Evolutionary conservation across 768 basidiomycete genomes (phyloP).

Genomic region (Agrocybe pediades): DNA sequence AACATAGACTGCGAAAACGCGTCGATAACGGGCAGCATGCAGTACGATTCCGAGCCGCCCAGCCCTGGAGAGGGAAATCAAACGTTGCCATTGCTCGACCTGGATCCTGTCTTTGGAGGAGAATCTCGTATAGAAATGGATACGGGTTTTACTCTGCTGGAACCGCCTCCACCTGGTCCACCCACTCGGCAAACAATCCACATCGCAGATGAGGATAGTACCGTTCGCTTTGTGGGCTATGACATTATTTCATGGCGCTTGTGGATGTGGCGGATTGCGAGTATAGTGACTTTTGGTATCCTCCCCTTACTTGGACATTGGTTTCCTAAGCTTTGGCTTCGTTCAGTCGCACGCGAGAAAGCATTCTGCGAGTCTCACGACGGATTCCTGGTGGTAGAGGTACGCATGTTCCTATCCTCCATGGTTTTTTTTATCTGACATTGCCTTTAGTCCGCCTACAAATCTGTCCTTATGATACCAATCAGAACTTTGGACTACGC

Average conservation of each 20-base stretch:
- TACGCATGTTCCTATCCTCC: constrained; percentile 36
- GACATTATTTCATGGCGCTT: constrained; percentile 64
- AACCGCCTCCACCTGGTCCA: constrained; percentile 78
- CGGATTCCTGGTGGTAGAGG: constrained; percentile 90
- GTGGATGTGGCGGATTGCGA: constrained; percentile 70
- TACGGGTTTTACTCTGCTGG: constrained; percentile 55
- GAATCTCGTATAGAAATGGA: constrained; percentile 86
- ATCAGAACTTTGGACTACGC: constrained; percentile 71
- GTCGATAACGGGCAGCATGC: constrained; percentile 60
- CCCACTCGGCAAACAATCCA: constrained; percentile 87
- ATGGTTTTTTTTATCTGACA: constrained; percentile 10
- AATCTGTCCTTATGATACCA: constrained; percentile 78
- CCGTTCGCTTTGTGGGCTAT: constrained; percentile 86
- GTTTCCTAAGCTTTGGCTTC: constrained; percentile 92
- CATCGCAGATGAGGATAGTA: constrained; percentile 87
- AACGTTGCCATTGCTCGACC: constrained; percentile 66
- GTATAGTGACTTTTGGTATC: constrained; percentile 68
- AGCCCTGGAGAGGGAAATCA: constrained; percentile 51
- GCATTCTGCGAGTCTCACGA: constrained; percentile 72
- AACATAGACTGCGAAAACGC: constrained; percentile 38
- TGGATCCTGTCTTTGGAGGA: constrained; percentile 82
- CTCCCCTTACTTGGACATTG: constrained; percentile 87
- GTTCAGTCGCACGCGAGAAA: constrained; percentile 80
- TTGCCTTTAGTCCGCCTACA: constrained; percentile 70
- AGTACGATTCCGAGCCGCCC: constrained; percentile 72